A percentile compares a stretch with the other conserved stretches of the same genome.
Evolutionary conservation across 306 rosid genomes (phyloP).

Genomic region (Canavalia gladiata): DNA sequence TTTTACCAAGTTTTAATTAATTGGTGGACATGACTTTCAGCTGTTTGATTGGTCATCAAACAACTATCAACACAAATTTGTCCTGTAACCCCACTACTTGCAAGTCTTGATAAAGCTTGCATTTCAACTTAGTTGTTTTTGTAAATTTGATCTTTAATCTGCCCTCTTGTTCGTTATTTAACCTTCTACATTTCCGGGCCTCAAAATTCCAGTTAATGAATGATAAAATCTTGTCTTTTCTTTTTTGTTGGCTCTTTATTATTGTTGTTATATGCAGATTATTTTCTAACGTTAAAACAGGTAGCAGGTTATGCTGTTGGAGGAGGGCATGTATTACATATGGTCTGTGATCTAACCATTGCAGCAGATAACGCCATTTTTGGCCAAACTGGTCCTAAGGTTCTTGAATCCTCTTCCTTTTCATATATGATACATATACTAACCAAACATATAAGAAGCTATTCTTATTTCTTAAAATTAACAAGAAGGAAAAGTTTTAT

Average conservation of each 20-base stretch:
- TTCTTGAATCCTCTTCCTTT: constrained; percentile 42
- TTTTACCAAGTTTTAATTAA: not conserved
- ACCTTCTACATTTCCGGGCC: constrained; percentile 7
- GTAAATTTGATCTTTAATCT: not conserved
- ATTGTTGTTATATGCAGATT: constrained; percentile 29
- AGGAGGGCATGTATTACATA: constrained; percentile 87
- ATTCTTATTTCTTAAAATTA: not conserved
- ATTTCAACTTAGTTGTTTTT: not conserved
- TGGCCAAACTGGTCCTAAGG: constrained; percentile 99
- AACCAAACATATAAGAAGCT: constrained; percentile 26
- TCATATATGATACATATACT: not conserved
- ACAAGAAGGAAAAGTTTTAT: not conserved
- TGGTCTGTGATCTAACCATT: constrained; percentile 94
- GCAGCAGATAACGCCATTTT: constrained; percentile 92
- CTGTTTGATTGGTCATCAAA: not conserved
- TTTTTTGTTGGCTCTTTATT: not conserved
- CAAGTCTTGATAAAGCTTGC: not conserved
- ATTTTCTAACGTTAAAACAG: constrained; percentile 54
- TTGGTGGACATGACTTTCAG: not conserved
- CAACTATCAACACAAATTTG: not conserved
- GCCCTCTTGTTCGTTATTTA: not conserved
- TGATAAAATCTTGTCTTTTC: not conserved
- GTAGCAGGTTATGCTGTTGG: constrained; percentile 97
- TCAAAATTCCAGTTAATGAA: constrained; percentile 14
- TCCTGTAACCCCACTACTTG: not conserved